Conservation (phyloP, 2,329 filamentous ascomycete genomes). For the Mycosphaerelloides madeirae region DNA sequence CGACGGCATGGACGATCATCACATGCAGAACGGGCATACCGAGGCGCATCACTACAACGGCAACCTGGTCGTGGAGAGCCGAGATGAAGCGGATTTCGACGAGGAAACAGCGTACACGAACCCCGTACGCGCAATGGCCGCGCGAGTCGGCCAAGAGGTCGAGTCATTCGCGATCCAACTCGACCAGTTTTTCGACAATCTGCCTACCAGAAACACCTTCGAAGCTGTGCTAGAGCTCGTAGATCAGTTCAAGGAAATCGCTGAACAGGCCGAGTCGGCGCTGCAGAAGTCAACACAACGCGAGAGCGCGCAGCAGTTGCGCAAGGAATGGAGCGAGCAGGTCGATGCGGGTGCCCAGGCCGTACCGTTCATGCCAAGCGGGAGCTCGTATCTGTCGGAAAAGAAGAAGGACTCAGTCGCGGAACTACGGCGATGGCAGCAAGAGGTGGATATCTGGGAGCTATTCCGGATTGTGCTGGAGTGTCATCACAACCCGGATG, state of each 20-base stretch:
- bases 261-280: conserved; percentile 46
- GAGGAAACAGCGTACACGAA: conserved; percentile 28
- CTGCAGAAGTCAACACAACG: conserved; percentile 41
- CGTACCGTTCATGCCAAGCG: background rate
- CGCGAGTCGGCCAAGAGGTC: conserved; percentile 72
- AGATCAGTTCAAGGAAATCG: conserved; percentile 45
- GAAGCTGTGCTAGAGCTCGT: conserved; percentile 61
- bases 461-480: conserved; percentile 67
- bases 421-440: conserved; percentile 63
- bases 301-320: conserved; percentile 37
- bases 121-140: conserved; percentile 60
- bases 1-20: background rate
- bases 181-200: conserved; percentile 62
- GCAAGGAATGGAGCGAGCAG: conserved; percentile 31
- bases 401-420: conserved; percentile 37
- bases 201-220: conserved; percentile 46
- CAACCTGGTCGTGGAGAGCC: background rate
- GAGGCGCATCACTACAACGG: conserved; percentile 2
- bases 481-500: conserved; percentile 55
- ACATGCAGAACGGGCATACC: conserved; percentile 1
- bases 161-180: conserved; percentile 80
- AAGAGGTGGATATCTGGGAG: conserved; percentile 88
- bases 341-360: conserved; percentile 6
- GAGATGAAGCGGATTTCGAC: conserved; percentile 3
- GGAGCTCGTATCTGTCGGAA: conserved; percentile 8